Percentiles rank a stretch among this genome's conserved stretches.
Conservation (phyloP, 495 filamentous ascomycete genomes). For the Aspergillus haitiensis region DNA sequence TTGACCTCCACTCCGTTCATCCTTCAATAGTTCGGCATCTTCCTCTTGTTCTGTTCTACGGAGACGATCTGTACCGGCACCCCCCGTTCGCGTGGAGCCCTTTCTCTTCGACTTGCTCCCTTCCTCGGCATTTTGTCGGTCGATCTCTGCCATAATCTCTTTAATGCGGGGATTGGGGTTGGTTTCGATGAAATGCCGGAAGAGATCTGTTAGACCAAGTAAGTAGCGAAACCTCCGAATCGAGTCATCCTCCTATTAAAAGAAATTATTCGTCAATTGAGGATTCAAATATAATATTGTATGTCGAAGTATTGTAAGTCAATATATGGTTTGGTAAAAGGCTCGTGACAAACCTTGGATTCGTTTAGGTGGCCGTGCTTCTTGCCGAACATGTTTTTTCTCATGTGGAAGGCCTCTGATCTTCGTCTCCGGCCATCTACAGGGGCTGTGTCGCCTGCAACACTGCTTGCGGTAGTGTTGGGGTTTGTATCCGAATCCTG, state of each 20-base stretch:
- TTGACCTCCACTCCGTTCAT: slow-evolving; percentile 83
- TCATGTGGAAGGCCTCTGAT: slow-evolving; percentile 79
- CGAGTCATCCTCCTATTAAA: slow-evolving; percentile 83
- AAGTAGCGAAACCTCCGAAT: slow-evolving; percentile 95
- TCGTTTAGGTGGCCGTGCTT: slow-evolving; percentile 89
- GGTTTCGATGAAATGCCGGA: slow-evolving; percentile 98
- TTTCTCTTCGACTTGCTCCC: slow-evolving; percentile 70
- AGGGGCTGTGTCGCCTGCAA: slow-evolving; percentile 64
- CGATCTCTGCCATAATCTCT: slow-evolving; percentile 89
- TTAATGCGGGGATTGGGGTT: slow-evolving; percentile 92
- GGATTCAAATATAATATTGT: background rate
- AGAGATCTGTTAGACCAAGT: slow-evolving; percentile 92
- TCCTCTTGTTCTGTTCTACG: slow-evolving; percentile 96
- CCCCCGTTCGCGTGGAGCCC: slow-evolving; percentile 73
- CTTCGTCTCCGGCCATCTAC: slow-evolving; percentile 80
- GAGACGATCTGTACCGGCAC: slow-evolving; percentile 75
- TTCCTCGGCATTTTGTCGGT: slow-evolving; percentile 80
- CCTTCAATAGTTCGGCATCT: slow-evolving; percentile 89
- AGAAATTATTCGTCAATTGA: slow-evolving; percentile 5
- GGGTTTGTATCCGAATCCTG: slow-evolving; percentile 90
- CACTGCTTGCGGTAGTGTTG: slow-evolving; percentile 86
- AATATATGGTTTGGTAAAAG: background rate
- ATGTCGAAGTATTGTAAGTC: background rate
- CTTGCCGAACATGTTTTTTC: slow-evolving; percentile 88
- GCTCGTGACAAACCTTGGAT: slow-evolving; percentile 67